A percentile compares a stretch with the other conserved stretches of the same genome.
Evolutionary conservation across 257 asterid species (phyloP).

Genomic region (Nicotiana knightiana): DNA sequence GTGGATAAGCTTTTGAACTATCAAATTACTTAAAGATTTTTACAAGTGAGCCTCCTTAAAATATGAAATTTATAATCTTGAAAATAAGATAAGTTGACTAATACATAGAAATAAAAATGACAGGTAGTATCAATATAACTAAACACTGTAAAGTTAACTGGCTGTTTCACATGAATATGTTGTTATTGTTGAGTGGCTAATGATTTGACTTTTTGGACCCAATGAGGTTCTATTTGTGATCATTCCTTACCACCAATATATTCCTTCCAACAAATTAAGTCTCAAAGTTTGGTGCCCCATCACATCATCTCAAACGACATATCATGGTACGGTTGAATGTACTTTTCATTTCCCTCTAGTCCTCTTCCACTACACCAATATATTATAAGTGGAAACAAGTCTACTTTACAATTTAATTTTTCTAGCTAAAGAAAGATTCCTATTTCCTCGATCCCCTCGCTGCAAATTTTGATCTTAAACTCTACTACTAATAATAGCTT

Average conservation of each 20-base stretch:
- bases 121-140: too few species aligned
- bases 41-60: too few species aligned
- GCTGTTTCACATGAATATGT: background rate
- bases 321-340: conserved; percentile 1
- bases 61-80: too few species aligned
- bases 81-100: too few species aligned
- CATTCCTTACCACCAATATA: background rate
- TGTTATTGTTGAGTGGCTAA: background rate
- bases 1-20: too few species aligned
- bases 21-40: too few species aligned
- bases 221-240: background rate
- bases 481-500: too few species aligned
- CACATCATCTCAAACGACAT: background rate
- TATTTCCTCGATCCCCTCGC: too few species aligned
- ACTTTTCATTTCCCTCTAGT: background rate
- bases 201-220: background rate
- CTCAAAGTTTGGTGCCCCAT: background rate
- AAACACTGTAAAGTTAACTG: too few species aligned
- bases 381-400: background rate
- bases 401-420: background rate
- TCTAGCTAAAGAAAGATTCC: too few species aligned
- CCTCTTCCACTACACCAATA: background rate
- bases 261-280: background rate
- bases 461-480: too few species aligned
- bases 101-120: too few species aligned